phyloP scores from a whole-genome alignment of 2,329 filamentous ascomycete genomes.

The Sclerotiophoma versabilis region DNA sequence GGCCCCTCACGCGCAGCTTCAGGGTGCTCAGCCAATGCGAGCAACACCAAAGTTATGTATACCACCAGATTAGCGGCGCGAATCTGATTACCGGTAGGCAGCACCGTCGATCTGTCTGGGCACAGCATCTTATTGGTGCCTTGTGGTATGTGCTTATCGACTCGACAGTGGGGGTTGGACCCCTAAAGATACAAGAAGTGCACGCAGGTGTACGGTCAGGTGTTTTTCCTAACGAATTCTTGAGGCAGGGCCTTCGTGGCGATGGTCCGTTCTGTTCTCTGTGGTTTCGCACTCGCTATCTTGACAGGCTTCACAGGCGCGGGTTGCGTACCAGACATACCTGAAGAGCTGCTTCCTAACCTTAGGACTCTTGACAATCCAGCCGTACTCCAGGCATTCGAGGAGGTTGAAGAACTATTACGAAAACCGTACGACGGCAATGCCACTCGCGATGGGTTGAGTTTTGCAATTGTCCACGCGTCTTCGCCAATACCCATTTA shows the following conservation, averaged over 20 bases:
- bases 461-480: conserved; percentile 41
- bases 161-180: neutral
- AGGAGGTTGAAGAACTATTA: conserved; percentile 22
- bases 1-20: neutral
- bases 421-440: conserved; percentile 13
- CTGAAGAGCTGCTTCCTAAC: conserved; percentile 28
- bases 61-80: neutral
- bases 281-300: neutral
- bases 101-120: conserved; percentile 8
- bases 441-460: conserved; percentile 38
- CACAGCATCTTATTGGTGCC: conserved; percentile 2
- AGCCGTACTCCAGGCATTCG: conserved; percentile 32
- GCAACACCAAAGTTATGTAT: neutral
- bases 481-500: conserved; percentile 27
- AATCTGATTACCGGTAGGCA: neutral
- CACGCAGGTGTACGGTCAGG: neutral
- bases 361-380: conserved; percentile 28
- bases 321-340: conserved; percentile 38
- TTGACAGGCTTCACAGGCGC: neutral
- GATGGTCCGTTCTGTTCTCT: neutral
- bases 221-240: neutral
- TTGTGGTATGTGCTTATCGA: conserved; percentile 5
- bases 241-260: neutral
- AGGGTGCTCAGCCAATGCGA: neutral
- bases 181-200: neutral